Conservation (phyloP, 345 rosid species). For the Balakata baccata region DNA sequence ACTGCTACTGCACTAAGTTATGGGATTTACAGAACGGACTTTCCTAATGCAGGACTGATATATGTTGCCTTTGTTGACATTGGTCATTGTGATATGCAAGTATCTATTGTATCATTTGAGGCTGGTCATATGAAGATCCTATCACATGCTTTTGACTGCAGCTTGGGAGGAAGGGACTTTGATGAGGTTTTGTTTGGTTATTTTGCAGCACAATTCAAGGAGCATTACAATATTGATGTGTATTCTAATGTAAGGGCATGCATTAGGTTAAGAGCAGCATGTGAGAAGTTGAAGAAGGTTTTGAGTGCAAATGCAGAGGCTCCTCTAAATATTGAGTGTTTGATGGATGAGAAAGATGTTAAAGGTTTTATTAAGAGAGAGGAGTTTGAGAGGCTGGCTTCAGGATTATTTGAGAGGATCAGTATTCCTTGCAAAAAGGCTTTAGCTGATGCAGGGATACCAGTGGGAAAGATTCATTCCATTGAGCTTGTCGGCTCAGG, state of each 20-base stretch:
- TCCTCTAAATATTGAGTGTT: slow-evolving; percentile 54
- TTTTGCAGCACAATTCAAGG: slow-evolving; percentile 54
- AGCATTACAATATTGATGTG: slow-evolving; percentile 51
- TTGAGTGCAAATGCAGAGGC: slow-evolving; percentile 65
- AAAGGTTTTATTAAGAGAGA: slow-evolving; percentile 58
- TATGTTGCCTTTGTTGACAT: slow-evolving; percentile 52
- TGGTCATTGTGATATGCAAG: slow-evolving; percentile 63
- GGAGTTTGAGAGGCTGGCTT: slow-evolving; percentile 52
- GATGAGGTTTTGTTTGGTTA: slow-evolving; percentile 51
- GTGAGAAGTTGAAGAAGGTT: slow-evolving; percentile 59
- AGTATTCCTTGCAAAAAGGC: slow-evolving; percentile 46
- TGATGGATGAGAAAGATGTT: slow-evolving; percentile 69
- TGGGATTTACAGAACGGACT: slow-evolving; percentile 59
- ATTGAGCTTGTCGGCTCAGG: slow-evolving; percentile 66
- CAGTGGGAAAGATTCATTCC: slow-evolving; percentile 43
- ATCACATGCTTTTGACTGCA: slow-evolving; percentile 54
- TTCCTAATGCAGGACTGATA: slow-evolving; percentile 39
- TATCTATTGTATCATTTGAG: slow-evolving; percentile 45
- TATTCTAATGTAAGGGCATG: slow-evolving; percentile 49
- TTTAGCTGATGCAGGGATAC: slow-evolving; percentile 41
- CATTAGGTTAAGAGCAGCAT: slow-evolving; percentile 50
- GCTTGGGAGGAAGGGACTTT: slow-evolving; percentile 61
- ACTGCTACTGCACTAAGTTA: slow-evolving; percentile 58
- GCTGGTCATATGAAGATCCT: slow-evolving; percentile 51
- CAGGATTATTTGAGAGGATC: slow-evolving; percentile 41